These are phyloP conservation scores for Sclerotinia nivalis DNA, from an alignment of 2,329 filamentous ascomycete genomes.

Conservation along the genomic window DNA sequence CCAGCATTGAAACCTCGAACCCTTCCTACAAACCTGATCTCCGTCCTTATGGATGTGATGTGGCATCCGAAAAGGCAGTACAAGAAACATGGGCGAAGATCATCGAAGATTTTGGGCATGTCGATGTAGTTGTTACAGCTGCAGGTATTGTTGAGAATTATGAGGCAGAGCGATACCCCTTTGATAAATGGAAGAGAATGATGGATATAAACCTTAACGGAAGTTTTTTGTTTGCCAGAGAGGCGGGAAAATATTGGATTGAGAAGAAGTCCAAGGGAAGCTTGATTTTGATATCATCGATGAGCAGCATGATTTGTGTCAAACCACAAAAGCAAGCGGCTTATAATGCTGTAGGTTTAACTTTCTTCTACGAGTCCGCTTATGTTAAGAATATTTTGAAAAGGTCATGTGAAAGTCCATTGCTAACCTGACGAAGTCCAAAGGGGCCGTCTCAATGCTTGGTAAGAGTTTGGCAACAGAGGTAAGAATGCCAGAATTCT, in stretches of 20 bases:
- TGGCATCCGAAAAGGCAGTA: conserved; percentile 43
- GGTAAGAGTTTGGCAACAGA: conserved; percentile 58
- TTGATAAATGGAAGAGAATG: conserved; percentile 42
- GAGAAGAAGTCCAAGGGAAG: conserved; percentile 38
- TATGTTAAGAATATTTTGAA: background rate
- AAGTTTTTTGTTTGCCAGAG: conserved; percentile 43
- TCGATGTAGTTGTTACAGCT: conserved; percentile 46
- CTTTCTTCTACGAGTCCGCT: background rate
- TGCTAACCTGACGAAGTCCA: conserved; percentile 44
- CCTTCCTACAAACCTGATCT: conserved; percentile 38
- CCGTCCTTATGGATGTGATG: conserved; percentile 45
- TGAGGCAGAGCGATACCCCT: conserved; percentile 41
- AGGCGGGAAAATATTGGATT: conserved; percentile 44
- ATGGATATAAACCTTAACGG: conserved; percentile 44
- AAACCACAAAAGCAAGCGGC: conserved; percentile 44
- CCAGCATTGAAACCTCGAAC: conserved; percentile 34
- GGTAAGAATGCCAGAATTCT: conserved; percentile 23
- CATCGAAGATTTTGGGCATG: conserved; percentile 42
- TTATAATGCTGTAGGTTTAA: conserved; percentile 41
- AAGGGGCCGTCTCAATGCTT: conserved; percentile 62
- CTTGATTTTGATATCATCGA: conserved; percentile 38
- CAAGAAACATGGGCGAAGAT: conserved; percentile 43
- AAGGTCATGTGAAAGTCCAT: background rate
- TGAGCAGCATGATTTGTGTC: conserved; percentile 41
- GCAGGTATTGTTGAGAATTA: conserved; percentile 45